Percentiles rank a stretch among this genome's conserved stretches.
These are phyloP conservation scores for Falciphora oryzae DNA, from an alignment of 2,329 filamentous ascomycete species.

Conservation along the genomic window DNA sequence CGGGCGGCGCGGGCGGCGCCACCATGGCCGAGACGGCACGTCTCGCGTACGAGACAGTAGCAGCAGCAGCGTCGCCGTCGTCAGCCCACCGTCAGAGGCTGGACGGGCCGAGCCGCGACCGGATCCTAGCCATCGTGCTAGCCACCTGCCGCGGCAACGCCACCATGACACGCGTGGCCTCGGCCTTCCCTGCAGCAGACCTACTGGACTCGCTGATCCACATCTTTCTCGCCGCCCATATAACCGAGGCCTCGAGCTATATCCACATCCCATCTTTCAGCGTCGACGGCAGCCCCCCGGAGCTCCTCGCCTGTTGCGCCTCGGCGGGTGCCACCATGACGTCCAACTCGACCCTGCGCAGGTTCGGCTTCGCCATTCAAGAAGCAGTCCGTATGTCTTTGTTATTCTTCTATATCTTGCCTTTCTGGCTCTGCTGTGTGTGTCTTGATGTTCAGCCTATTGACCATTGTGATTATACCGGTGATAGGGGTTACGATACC, in stretches of 20 bases:
- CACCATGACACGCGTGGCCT: slow-evolving; percentile 46
- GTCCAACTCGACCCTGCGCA: slow-evolving; percentile 51
- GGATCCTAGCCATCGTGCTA: slow-evolving; percentile 58
- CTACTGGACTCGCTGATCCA: slow-evolving; percentile 56
- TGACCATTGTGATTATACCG: not conserved
- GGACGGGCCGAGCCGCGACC: slow-evolving; percentile 48
- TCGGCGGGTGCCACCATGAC: slow-evolving; percentile 56
- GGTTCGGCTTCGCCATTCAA: slow-evolving; percentile 52
- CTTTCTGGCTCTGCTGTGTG: rapidly evolving
- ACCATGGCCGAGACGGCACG: slow-evolving; percentile 31
- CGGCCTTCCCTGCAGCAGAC: slow-evolving; percentile 56
- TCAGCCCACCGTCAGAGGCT: slow-evolving; percentile 30
- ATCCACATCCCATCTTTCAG: slow-evolving; percentile 57
- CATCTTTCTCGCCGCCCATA: slow-evolving; percentile 51
- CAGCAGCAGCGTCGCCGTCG: not conserved
- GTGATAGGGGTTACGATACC: slow-evolving; percentile 26
- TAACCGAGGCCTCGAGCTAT: slow-evolving; percentile 51
- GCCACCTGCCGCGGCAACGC: slow-evolving; percentile 47
- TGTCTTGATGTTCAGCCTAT: not conserved
- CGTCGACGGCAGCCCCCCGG: slow-evolving; percentile 48
- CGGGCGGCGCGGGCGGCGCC: slow-evolving; percentile 32
- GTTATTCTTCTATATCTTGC: not conserved
- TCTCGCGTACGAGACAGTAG: slow-evolving; percentile 18
- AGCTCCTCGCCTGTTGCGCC: slow-evolving; percentile 54
- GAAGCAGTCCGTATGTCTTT: slow-evolving; percentile 40